These are phyloP conservation scores for Paraphoma chrysanthemicola DNA, from an alignment of 2,329 filamentous ascomycete species.

Conservation along the genomic window DNA sequence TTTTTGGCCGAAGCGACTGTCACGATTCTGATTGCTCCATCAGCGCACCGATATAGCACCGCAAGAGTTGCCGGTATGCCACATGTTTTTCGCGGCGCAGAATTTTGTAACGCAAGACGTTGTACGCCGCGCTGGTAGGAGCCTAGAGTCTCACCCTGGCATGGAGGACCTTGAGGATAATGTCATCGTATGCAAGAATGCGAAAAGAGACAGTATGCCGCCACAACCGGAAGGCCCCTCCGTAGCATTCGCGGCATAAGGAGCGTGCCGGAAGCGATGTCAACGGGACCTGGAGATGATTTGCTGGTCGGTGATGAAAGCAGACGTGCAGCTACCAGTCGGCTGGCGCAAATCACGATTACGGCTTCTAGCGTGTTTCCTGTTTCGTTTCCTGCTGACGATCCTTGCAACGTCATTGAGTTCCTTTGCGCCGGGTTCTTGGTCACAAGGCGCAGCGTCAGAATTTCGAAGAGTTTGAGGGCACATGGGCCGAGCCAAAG, in stretches of 20 bases:
- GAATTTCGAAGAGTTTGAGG: background rate
- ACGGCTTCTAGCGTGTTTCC: slow-evolving; percentile 14
- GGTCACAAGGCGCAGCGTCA: slow-evolving; percentile 10
- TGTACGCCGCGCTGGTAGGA: background rate
- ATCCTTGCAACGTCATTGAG: slow-evolving; percentile 8
- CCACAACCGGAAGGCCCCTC: slow-evolving; percentile 11
- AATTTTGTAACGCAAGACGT: background rate
- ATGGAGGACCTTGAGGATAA: slow-evolving; percentile 1
- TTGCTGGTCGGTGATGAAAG: slow-evolving; percentile 6
- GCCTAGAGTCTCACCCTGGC: background rate
- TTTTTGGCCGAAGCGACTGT: background rate
- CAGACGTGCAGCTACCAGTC: slow-evolving; percentile 7
- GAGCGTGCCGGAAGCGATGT: slow-evolving; percentile 11
- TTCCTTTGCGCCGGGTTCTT: slow-evolving; percentile 7
- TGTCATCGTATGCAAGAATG: slow-evolving; percentile 8
- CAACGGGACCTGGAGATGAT: background rate
- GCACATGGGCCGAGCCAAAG: background rate
- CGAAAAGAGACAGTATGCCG: slow-evolving; percentile 2
- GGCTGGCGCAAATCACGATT: slow-evolving; percentile 1
- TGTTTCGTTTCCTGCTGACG: slow-evolving; percentile 4
- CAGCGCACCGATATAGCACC: background rate
- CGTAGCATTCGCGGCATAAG: slow-evolving; percentile 8
- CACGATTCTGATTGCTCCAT: background rate
- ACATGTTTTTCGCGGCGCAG: background rate
- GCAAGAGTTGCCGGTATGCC: background rate